Conservation (phyloP, 768 basidiomycete genomes). For the Pisolithus sp. region DNA sequence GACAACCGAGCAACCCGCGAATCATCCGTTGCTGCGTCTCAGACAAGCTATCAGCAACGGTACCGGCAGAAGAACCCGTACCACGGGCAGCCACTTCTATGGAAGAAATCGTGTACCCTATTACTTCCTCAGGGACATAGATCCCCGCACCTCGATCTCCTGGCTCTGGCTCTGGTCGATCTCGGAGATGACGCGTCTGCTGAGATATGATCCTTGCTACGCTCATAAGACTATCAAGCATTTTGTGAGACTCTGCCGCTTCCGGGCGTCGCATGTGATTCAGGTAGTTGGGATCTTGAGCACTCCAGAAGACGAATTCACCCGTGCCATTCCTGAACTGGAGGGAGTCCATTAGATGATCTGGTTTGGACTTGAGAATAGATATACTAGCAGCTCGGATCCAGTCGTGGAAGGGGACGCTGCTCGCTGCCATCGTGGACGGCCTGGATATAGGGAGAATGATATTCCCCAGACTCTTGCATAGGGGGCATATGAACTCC, state of each 20-base stretch:
- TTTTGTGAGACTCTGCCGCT: conserved; percentile 58
- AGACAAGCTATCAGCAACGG: conserved; percentile 57
- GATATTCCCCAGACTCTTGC: conserved; percentile 93
- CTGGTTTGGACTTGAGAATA: conserved; percentile 78
- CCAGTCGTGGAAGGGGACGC: conserved; percentile 76
- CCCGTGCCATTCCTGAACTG: conserved; percentile 78
- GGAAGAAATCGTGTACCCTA: conserved; percentile 80
- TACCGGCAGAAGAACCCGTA: conserved; percentile 37
- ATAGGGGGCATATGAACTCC: conserved; percentile 95
- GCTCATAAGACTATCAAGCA: conserved; percentile 82
- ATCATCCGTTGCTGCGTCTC: conserved; percentile 76
- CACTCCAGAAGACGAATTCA: conserved; percentile 85
- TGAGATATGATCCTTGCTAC: conserved; percentile 74
- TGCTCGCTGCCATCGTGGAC: conserved; percentile 38
- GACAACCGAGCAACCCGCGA: conserved; percentile 63
- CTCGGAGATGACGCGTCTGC: conserved; percentile 78
- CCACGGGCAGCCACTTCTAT: conserved; percentile 82
- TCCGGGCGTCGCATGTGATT: conserved; percentile 48
- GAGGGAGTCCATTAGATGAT: conserved; percentile 61
- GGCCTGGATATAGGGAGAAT: conserved; percentile 75
- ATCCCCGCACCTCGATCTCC: conserved; percentile 78
- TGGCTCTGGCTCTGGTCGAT: conserved; percentile 62
- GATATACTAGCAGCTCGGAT: conserved; percentile 85
- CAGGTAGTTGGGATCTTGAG: conserved; percentile 69
- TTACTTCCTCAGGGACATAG: conserved; percentile 86